These are phyloP conservation scores for Jatropha curcas DNA, from an alignment of 345 rosid genomes.

Conservation along the genomic window DNA sequence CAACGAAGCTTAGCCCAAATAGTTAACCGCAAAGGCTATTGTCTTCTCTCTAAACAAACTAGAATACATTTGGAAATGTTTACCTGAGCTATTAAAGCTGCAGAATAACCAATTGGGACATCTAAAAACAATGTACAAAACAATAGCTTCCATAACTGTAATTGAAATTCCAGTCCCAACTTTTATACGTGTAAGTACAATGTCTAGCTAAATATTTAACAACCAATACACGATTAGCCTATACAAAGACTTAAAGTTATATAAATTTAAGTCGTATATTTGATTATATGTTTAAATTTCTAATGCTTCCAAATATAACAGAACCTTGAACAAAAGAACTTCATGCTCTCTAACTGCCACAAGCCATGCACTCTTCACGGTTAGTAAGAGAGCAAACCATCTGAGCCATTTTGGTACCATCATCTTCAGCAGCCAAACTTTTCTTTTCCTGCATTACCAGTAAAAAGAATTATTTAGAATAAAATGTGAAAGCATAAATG, in stretches of 20 bases:
- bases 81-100: too few species aligned
- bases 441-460: slow-evolving; percentile 41
- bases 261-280: not conserved
- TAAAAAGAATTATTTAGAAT: not conserved
- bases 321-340: not conserved
- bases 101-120: too few species aligned
- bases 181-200: not conserved
- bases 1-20: too few species aligned
- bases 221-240: not conserved
- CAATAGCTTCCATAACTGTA: not conserved
- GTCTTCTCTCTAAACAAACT: too few species aligned
- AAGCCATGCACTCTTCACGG: slow-evolving; percentile 83
- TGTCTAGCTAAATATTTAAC: not conserved
- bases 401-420: slow-evolving; percentile 68
- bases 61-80: too few species aligned
- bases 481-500: not conserved
- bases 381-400: slow-evolving; percentile 88
- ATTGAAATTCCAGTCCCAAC: not conserved
- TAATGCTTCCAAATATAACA: not conserved
- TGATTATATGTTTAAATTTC: not conserved
- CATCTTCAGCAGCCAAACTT: slow-evolving; percentile 35
- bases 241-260: not conserved
- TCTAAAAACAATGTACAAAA: too few species aligned
- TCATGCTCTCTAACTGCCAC: slow-evolving; percentile 54
- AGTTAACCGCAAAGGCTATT: too few species aligned